Conservation (phyloP, 208 protist species). For the Leishmania lainsoni region DNA sequence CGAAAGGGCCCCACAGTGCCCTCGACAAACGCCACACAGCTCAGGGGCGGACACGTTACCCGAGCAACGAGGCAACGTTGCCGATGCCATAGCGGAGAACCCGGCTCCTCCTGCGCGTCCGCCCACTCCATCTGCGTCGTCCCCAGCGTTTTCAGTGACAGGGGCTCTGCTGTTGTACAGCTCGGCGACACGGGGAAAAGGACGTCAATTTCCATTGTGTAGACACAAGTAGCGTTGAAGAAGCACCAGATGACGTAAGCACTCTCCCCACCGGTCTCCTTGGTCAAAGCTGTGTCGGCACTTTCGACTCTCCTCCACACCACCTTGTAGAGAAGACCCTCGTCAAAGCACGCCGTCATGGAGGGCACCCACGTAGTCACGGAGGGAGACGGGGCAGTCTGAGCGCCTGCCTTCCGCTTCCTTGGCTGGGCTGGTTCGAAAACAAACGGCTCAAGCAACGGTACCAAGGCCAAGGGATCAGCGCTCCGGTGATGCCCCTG, state of each 20-base stretch:
- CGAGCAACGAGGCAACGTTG: not conserved
- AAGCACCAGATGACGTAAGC: slow-evolving; percentile 28
- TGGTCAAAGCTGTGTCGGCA: not conserved
- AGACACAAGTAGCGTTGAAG: slow-evolving; percentile 25
- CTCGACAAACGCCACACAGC: slow-evolving; percentile 15
- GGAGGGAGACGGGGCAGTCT: not conserved
- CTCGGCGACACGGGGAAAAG: slow-evolving; percentile 12
- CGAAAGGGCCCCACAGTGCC: slow-evolving; percentile 16
- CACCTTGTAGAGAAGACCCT: slow-evolving; percentile 27
- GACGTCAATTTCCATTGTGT: slow-evolving; percentile 31
- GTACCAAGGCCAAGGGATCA: slow-evolving; percentile 1
- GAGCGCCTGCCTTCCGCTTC: not conserved
- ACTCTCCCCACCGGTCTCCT: not conserved
- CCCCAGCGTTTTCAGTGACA: slow-evolving; percentile 16
- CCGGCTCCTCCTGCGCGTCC: not conserved
- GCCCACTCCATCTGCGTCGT: slow-evolving; percentile 26
- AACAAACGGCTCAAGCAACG: not conserved
- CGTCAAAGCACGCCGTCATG: slow-evolving; percentile 25
- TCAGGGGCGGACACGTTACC: slow-evolving; percentile 15
- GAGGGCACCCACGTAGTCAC: slow-evolving; percentile 16
- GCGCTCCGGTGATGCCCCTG: not conserved
- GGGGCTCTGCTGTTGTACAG: not conserved
- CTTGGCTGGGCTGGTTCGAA: not conserved
- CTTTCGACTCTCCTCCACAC: slow-evolving; percentile 12
- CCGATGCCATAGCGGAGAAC: not conserved